Conservation (phyloP, 495 filamentous ascomycete genomes). For the Aspergillus diversus region DNA sequence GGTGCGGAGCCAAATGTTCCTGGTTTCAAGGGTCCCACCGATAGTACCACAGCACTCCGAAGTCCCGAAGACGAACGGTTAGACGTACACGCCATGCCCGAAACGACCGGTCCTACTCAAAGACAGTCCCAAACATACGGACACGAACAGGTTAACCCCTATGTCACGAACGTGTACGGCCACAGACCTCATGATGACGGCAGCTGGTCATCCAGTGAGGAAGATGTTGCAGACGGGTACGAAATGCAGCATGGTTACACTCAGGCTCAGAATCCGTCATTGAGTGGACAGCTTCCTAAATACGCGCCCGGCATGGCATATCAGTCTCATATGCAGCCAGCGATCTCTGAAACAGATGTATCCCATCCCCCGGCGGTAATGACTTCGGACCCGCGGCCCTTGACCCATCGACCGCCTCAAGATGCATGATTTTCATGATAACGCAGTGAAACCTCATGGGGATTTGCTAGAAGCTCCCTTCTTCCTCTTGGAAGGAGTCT, state of each 20-base stretch:
- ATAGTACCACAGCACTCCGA: slow-evolving; percentile 37
- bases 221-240: slow-evolving; percentile 41
- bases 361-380: slow-evolving; percentile 1
- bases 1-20: slow-evolving; percentile 39
- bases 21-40: slow-evolving; percentile 18
- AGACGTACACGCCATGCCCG: slow-evolving; percentile 17
- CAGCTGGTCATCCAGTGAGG: slow-evolving; percentile 49
- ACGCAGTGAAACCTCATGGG: too few relatives aligned
- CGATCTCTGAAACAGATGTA: not conserved
- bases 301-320: slow-evolving; percentile 43
- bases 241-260: slow-evolving; percentile 48
- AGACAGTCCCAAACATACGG: slow-evolving; percentile 21
- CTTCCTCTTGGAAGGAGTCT: too few relatives aligned
- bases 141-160: slow-evolving; percentile 27
- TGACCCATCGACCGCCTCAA: slow-evolving; percentile 2
- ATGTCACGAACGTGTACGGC: slow-evolving; percentile 31
- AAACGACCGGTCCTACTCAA: slow-evolving; percentile 8
- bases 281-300: slow-evolving; percentile 25
- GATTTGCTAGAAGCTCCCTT: too few relatives aligned
- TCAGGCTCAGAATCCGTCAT: slow-evolving; percentile 30
- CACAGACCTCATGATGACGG: slow-evolving; percentile 38
- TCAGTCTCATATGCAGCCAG: slow-evolving; percentile 31
- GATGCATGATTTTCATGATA: not conserved
- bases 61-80: slow-evolving; percentile 41
- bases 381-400: not conserved